phyloP scores from a whole-genome alignment of 148 eudicot species.

The Arctostaphylos glauca region DNA sequence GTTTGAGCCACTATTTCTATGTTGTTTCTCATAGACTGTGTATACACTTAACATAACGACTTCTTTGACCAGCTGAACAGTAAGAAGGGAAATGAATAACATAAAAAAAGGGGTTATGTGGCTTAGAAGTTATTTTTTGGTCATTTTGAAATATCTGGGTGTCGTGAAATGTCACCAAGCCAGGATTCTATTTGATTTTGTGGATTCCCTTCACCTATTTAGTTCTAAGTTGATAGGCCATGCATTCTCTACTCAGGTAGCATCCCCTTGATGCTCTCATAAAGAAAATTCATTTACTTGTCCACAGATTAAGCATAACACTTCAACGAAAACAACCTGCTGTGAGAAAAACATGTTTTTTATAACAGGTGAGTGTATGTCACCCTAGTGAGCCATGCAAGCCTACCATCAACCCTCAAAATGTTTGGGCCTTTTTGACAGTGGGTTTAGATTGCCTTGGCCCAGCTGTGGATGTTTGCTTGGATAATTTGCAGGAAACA shows the following conservation, averaged over 20 bases:
- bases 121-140: neutral
- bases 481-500: too few relatives aligned
- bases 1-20: too few relatives aligned
- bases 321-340: neutral
- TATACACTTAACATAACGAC: too few relatives aligned
- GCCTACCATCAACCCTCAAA: neutral
- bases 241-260: neutral
- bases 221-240: neutral
- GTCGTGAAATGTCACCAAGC: neutral
- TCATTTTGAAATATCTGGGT: neutral
- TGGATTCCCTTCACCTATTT: neutral
- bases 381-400: neutral
- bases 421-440: neutral
- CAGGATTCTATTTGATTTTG: neutral
- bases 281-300: neutral
- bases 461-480: neutral
- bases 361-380: neutral
- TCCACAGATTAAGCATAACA: neutral
- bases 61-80: too few relatives aligned
- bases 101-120: neutral
- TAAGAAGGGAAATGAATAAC: too few relatives aligned
- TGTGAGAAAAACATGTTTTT: neutral
- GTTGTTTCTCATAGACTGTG: too few relatives aligned
- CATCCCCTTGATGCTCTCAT: neutral
- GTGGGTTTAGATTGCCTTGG: neutral